A percentile compares a stretch with the other conserved stretches of the same genome.
These are phyloP conservation scores for Aegilops speltoides DNA, from an alignment of 176 grass and related monocot species.

Conservation along the genomic window DNA sequence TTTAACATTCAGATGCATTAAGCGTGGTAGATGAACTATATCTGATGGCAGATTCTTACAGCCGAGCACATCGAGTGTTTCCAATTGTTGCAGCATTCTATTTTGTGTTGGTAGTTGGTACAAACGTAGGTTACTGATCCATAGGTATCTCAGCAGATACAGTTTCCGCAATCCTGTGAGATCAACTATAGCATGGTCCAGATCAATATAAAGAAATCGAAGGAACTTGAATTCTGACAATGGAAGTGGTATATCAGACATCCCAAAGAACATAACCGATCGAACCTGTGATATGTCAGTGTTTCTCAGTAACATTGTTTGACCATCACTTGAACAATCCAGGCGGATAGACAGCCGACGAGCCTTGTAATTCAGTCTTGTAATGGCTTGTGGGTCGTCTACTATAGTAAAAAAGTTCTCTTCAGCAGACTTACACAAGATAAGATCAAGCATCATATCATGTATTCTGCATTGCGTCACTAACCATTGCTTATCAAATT, in stretches of 20 bases:
- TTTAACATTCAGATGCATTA: not conserved
- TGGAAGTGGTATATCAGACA: not conserved
- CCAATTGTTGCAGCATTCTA: not conserved
- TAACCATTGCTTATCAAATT: no score
- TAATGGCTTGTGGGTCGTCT: no score
- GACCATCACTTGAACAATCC: no score
- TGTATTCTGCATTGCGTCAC: no score
- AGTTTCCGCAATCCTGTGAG: not conserved
- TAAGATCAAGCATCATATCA: no score
- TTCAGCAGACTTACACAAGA: no score
- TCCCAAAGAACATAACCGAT: not conserved
- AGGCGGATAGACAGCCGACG: no score
- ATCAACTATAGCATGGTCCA: not conserved
- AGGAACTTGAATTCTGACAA: not conserved
- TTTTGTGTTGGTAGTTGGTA: not conserved
- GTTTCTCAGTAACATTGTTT: no score
- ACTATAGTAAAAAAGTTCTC: no score
- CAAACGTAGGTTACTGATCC: not conserved
- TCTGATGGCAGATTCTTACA: not conserved
- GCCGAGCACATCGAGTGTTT: not conserved
- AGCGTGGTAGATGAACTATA: not conserved
- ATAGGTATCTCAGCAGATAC: not conserved
- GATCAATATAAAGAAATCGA: not conserved
- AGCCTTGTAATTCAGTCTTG: no score
- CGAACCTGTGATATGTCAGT: no score